phyloP scores from a whole-genome alignment of 768 basidiomycete species.

The Leccinum truebloodii region DNA sequence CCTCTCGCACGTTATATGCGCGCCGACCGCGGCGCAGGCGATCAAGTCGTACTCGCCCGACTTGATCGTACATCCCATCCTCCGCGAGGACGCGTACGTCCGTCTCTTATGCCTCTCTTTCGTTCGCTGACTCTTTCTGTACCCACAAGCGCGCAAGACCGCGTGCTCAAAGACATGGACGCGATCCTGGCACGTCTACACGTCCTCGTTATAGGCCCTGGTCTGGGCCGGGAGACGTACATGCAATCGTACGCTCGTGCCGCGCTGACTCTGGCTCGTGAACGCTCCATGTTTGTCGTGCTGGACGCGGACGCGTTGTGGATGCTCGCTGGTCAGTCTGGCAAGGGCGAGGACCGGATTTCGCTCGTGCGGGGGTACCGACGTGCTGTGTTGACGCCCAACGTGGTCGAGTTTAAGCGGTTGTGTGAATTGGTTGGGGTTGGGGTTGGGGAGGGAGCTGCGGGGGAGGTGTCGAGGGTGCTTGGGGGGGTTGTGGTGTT shows the following conservation, averaged over 20 bases:
- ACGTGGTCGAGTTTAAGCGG: slow-evolving; percentile 89
- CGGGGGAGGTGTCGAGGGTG: slow-evolving; percentile 65
- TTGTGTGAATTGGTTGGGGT: slow-evolving; percentile 75
- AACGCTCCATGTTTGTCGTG: slow-evolving; percentile 82
- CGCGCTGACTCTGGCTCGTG: slow-evolving; percentile 73
- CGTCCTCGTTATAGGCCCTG: slow-evolving; percentile 91
- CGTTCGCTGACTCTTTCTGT: background rate
- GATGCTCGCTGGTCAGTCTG: slow-evolving; percentile 59
- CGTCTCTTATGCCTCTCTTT: background rate
- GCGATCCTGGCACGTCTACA: slow-evolving; percentile 84
- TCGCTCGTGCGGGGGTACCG: slow-evolving; percentile 80
- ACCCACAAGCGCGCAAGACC: slow-evolving; percentile 44
- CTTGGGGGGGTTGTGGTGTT: slow-evolving; percentile 89
- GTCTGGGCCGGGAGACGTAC: slow-evolving; percentile 86
- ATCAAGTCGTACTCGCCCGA: slow-evolving; percentile 99
- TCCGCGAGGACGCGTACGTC: slow-evolving; percentile 65
- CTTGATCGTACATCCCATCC: slow-evolving; percentile 94
- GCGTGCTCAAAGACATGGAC: slow-evolving; percentile 53
- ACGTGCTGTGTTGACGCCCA: slow-evolving; percentile 89
- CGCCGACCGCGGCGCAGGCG: slow-evolving; percentile 85
- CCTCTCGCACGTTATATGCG: slow-evolving; percentile 96
- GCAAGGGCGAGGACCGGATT: slow-evolving; percentile 58
- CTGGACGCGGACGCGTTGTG: slow-evolving; percentile 93
- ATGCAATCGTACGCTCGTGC: slow-evolving; percentile 84
- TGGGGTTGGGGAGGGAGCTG: slow-evolving; percentile 47